These are phyloP conservation scores for Salix arbutifolia DNA, from an alignment of 345 rosid species.

Conservation along the genomic window DNA sequence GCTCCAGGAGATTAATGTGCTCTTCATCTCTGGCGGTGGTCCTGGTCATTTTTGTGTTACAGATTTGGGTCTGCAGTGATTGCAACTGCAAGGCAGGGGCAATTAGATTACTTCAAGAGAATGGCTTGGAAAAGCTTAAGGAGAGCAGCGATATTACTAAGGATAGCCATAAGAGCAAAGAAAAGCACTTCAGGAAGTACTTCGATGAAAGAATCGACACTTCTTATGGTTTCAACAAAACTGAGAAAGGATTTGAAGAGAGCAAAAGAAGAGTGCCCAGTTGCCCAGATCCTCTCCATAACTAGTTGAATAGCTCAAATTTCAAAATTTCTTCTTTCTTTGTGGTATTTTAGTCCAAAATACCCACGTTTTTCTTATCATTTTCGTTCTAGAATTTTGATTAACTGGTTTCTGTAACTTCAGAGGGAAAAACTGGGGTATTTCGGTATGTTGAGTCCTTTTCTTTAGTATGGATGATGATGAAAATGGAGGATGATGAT, in stretches of 20 bases:
- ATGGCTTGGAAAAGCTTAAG: constrained; percentile 1
- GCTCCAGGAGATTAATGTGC: constrained; percentile 17
- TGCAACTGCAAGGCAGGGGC: constrained; percentile 46
- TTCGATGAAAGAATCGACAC: constrained; percentile 31
- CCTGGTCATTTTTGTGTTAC: constrained; percentile 20
- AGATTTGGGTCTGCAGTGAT: constrained; percentile 43
- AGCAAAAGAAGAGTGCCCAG: constrained; percentile 75
- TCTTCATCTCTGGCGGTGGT: constrained; percentile 24
- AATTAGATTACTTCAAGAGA: constrained; percentile 36
- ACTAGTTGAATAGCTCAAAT: constrained; percentile 42
- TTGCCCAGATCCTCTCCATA: constrained; percentile 94
- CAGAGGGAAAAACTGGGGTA: constrained; percentile 53
- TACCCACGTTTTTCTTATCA: constrained; percentile 54
- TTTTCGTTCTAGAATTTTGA: constrained; percentile 9
- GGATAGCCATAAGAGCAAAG: constrained; percentile 3
- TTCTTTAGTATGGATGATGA: not conserved
- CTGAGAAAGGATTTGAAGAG: constrained; percentile 40
- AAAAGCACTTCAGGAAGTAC: constrained; percentile 32
- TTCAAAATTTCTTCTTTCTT: not conserved
- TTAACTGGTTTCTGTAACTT: constrained; percentile 8
- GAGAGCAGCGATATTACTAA: not conserved
- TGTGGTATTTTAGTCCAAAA: constrained; percentile 35
- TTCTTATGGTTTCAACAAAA: constrained; percentile 22
- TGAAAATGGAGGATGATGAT: constrained; percentile 3
- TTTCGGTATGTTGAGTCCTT: constrained; percentile 32